Conservation (phyloP, 2,329 filamentous ascomycete species). For the Fusarium anguioides region DNA sequence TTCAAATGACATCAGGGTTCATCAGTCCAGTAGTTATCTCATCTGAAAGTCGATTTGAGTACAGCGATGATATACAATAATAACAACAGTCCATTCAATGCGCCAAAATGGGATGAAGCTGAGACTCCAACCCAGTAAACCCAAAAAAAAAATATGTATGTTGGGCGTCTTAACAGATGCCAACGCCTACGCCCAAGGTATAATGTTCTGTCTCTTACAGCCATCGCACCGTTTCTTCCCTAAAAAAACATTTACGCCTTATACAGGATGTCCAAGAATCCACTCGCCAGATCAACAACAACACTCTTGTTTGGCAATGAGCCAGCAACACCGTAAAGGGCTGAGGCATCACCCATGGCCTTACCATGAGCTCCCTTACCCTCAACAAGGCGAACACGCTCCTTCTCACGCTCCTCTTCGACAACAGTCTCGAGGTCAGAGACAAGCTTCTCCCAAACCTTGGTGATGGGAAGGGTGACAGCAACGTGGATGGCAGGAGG, state of each 20-base stretch:
- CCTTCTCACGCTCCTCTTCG: conserved; percentile 83
- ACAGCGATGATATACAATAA: neutral
- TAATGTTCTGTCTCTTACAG: conserved; percentile 10
- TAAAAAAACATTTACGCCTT: conserved; percentile 70
- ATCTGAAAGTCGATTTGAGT: conserved; percentile 1
- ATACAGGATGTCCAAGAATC: conserved; percentile 93
- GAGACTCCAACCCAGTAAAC: neutral
- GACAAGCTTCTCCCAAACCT: conserved; percentile 82
- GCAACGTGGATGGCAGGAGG: conserved; percentile 94
- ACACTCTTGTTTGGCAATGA: conserved; percentile 96
- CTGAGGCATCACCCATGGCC: conserved; percentile 81
- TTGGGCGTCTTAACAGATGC: conserved; percentile 12
- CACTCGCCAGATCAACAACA: conserved; percentile 87
- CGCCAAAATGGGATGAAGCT: neutral
- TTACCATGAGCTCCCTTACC: conserved; percentile 74
- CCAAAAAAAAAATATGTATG: conserved; percentile 9
- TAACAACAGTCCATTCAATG: neutral
- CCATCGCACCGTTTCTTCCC: neutral
- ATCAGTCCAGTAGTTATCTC: neutral
- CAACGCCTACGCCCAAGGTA: conserved; percentile 24
- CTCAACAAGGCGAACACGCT: conserved; percentile 76
- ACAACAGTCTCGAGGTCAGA: conserved; percentile 75
- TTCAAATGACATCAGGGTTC: neutral
- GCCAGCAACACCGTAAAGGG: conserved; percentile 93
- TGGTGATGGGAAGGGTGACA: conserved; percentile 86